Conservation (phyloP, 1,284 basidiomycete species). For the Caloboletus firmus region DNA sequence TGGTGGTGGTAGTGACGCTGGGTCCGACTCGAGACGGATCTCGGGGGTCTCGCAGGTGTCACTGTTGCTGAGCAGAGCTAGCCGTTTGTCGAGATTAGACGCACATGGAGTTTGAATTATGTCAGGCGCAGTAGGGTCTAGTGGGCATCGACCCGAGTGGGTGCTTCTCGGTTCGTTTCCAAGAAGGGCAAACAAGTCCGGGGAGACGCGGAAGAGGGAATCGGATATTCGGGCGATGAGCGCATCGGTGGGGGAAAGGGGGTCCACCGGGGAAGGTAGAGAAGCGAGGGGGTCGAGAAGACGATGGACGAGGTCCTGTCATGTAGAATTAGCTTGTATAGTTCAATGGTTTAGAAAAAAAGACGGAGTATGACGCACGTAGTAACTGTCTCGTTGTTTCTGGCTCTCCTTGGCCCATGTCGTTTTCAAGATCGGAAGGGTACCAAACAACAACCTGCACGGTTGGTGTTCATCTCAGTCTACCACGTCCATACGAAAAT, state of each 20-base stretch:
- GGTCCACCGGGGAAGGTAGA: conserved; percentile 47
- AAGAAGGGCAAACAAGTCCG: conserved; percentile 49
- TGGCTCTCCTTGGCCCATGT: conserved; percentile 56
- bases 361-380: conserved; percentile 46
- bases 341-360: neutral
- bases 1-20: conserved; percentile 18
- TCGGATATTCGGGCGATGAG: conserved; percentile 52
- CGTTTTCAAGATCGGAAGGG: conserved; percentile 55
- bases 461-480: conserved; percentile 4
- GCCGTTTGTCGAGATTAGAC: conserved; percentile 51
- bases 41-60: conserved; percentile 46
- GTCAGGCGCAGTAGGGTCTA: conserved; percentile 52
- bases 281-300: conserved; percentile 55
- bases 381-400: conserved; percentile 68
- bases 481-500: neutral
- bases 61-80: conserved; percentile 44
- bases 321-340: conserved; percentile 4
- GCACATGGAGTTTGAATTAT: conserved; percentile 52
- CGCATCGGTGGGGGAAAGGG: conserved; percentile 47
- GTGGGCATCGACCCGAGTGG: conserved; percentile 40
- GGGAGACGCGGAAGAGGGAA: conserved; percentile 59
- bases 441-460: conserved; percentile 59
- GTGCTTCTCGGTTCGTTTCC: conserved; percentile 51
- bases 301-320: conserved; percentile 64
- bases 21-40: conserved; percentile 50